Evolutionary conservation across 2,329 filamentous ascomycete genomes (phyloP).

Genomic region (Pseudohalonectria lignicola): DNA sequence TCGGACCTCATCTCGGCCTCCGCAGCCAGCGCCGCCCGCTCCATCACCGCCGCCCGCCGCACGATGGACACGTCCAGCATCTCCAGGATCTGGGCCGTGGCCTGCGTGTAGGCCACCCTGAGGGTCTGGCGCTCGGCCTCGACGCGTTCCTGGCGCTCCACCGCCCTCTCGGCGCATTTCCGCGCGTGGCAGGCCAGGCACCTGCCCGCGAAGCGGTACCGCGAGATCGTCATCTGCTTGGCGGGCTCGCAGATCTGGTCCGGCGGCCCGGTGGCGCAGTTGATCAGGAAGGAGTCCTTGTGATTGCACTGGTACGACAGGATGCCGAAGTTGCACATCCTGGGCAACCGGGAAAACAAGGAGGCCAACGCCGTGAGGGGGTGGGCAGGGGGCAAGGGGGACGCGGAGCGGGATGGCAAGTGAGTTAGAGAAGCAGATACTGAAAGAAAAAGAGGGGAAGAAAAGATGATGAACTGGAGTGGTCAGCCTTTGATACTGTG

Average conservation of each 20-base stretch:
- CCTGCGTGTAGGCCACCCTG: not conserved
- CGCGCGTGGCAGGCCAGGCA: not conserved
- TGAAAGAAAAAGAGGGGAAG: too few relatives aligned
- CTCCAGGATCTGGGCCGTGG: not conserved
- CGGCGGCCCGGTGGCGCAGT: not conserved
- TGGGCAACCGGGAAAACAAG: not conserved
- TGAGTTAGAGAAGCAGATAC: too few relatives aligned
- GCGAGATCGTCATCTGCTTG: not conserved
- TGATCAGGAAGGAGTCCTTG: conserved; percentile 1
- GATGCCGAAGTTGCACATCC: conserved; percentile 2
- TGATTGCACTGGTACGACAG: not conserved
- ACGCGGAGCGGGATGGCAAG: too few relatives aligned
- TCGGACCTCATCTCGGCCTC: not conserved
- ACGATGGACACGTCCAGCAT: not conserved
- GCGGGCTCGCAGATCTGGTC: not conserved
- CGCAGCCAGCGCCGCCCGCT: not conserved
- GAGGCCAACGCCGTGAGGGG: too few relatives aligned
- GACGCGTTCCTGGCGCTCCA: not conserved
- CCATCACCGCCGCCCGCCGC: not conserved
- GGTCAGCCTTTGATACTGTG: too few relatives aligned
- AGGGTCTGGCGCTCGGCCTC: not conserved
- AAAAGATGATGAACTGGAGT: too few relatives aligned
- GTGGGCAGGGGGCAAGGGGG: too few relatives aligned
- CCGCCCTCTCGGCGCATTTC: not conserved
- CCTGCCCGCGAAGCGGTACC: not conserved